Evolutionary conservation across 306 rosid species (phyloP).

Genomic region (Hylodesmum podocarpum): DNA sequence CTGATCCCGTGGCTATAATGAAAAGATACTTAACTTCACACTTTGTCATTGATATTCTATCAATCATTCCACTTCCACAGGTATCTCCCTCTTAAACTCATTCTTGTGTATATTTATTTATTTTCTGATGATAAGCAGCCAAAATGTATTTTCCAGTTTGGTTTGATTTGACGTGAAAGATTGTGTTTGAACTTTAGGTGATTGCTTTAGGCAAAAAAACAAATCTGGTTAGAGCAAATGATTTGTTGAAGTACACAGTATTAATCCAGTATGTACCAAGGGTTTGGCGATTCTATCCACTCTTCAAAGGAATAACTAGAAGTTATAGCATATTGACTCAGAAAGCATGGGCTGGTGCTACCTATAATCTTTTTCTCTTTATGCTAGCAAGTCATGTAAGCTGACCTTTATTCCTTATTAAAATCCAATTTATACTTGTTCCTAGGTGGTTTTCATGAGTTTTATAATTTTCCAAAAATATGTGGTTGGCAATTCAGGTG

Average conservation of each 20-base stretch:
- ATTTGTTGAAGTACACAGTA: slow-evolving; percentile 48
- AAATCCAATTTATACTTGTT: neutral
- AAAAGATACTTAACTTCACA: slow-evolving; percentile 66
- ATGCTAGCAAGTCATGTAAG: slow-evolving; percentile 94
- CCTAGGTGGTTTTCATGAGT: too few relatives aligned
- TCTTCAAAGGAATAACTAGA: slow-evolving; percentile 68
- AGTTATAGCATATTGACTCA: slow-evolving; percentile 80
- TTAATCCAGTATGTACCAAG: slow-evolving; percentile 74
- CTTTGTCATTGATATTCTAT: slow-evolving; percentile 76
- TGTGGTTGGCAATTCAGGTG: slow-evolving; percentile 46
- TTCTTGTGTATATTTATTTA: neutral
- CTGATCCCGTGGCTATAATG: slow-evolving; percentile 60
- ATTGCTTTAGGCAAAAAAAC: slow-evolving; percentile 40
- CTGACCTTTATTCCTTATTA: neutral
- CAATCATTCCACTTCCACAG: slow-evolving; percentile 93
- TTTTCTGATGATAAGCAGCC: neutral
- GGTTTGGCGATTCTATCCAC: slow-evolving; percentile 63
- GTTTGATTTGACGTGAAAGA: slow-evolving; percentile 2
- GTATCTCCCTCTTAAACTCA: slow-evolving; percentile 34
- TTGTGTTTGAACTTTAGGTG: slow-evolving; percentile 44
- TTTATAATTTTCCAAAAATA: too few relatives aligned
- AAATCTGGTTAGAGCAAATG: slow-evolving; percentile 40
- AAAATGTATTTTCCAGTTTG: neutral
- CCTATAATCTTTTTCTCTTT: slow-evolving; percentile 73
- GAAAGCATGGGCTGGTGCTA: slow-evolving; percentile 95